Base-by-base conservation (phyloP, 306 rosid species). In the Dryas alaskensis region DNA sequence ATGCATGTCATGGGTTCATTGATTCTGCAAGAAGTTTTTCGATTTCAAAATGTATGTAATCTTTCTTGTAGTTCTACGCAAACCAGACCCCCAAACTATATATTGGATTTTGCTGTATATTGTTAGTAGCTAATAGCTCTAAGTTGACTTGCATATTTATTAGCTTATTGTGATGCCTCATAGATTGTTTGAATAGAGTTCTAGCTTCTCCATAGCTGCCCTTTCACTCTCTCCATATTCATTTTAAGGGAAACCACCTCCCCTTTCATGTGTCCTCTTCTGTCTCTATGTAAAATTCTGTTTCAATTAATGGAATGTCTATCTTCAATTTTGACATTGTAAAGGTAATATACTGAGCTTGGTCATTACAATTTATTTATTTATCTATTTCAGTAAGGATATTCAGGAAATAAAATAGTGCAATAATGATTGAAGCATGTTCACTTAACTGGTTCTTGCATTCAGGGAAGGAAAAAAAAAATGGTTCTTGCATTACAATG, bases 1-100 rank as follows among this genome's bases (percentile, higher is more conserved):
- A 87, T 94, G 78, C 83, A 84, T 43, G 83, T 85, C 63, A 81
- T 90, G 86, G 97, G 99, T 75, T 94, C 97, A 81, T 77, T 92
- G 71, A 88, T 92, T 78, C 91, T 94, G 78, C 97, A 92, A 82
- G 81, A 87, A 81, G 87, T 89, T 79, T 73, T 89, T 58, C 78
- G 71, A 72, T 81, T 78, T 70, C 81, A 63, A 55, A 84, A 39
- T 65, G 90, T 85, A 81, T 17, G 86, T 49, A 74, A 52, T 19
- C 51, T 68, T 52, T 65, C 65, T 60, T 57, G n/a, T 45, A 14
- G 14, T 27, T 59, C 6, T 7, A 12, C 10, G 58, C 10, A 44
- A 64, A 44, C 22, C 40, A 44, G n/a, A 10, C 7, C 52, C 31
- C 5, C 39, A 6, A 43, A 44, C 27, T 14, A 22, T 70, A 5